These are phyloP conservation scores for Alternaria longipes DNA, from an alignment of 2,329 filamentous ascomycete genomes.

Conservation along the genomic window DNA sequence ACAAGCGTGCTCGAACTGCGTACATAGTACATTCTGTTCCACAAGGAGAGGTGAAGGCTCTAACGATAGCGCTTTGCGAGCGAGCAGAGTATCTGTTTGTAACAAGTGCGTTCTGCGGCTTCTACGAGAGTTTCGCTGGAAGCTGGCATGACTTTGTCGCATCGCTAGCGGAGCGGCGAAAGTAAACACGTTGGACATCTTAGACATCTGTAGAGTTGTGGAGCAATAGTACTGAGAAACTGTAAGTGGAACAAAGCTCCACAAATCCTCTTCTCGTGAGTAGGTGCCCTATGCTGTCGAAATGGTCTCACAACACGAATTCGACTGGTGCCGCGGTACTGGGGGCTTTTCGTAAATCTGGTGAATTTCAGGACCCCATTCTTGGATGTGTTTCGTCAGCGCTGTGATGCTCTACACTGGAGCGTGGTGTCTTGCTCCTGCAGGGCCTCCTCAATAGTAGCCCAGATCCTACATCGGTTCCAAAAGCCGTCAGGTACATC, in stretches of 20 bases:
- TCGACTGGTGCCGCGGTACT: background rate
- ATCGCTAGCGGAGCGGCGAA: constrained; percentile 21
- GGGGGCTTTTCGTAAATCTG: background rate
- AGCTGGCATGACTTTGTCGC: constrained; percentile 35
- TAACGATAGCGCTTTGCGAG: constrained; percentile 23
- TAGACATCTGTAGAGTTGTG: background rate
- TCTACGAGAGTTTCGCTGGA: constrained; percentile 35
- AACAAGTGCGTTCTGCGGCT: constrained; percentile 29
- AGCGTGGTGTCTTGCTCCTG: background rate
- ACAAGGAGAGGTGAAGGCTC: constrained; percentile 18
- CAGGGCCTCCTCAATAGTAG: constrained; percentile 29
- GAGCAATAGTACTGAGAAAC: background rate
- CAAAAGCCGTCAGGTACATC: constrained; percentile 31
- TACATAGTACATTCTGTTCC: constrained; percentile 43
- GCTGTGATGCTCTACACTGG: background rate
- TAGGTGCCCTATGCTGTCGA: background rate
- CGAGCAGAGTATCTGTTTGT: constrained; percentile 39
- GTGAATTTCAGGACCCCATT: background rate
- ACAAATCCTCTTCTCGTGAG: background rate
- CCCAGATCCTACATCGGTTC: constrained; percentile 42
- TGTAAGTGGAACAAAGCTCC: background rate
- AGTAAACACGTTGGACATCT: background rate
- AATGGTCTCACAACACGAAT: background rate
- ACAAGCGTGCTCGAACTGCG: constrained; percentile 27
- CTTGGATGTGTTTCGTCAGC: background rate